Evolutionary conservation across 441 rosid genomes (phyloP).

Genomic region (Populus hybrid): DNA sequence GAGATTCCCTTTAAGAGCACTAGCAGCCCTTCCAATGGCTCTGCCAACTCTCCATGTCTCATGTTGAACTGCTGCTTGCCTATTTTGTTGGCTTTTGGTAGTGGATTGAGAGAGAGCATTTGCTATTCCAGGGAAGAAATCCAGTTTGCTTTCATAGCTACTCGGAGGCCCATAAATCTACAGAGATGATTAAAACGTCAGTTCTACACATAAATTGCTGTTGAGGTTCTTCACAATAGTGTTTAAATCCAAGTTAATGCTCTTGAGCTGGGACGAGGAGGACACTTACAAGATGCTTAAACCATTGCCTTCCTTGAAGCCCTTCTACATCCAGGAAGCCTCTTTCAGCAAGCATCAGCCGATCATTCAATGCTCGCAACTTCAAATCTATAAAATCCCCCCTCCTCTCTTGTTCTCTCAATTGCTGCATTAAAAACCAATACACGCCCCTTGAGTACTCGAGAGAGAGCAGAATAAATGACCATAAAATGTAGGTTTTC

Average conservation of each 20-base stretch:
- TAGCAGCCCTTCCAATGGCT: conserved; percentile 71
- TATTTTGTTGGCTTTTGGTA: conserved; percentile 19
- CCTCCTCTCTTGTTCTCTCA: conserved; percentile 30
- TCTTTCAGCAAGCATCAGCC: conserved; percentile 88
- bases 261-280: background rate
- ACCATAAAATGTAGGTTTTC: background rate
- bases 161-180: conserved; percentile 74
- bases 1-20: conserved; percentile 63
- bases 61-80: conserved; percentile 48
- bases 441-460: background rate
- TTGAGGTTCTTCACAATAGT: background rate
- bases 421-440: conserved; percentile 37
- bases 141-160: conserved; percentile 50
- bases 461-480: background rate
- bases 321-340: conserved; percentile 84
- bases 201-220: background rate
- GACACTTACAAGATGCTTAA: conserved; percentile 84
- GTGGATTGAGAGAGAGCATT: conserved; percentile 48
- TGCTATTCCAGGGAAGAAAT: conserved; percentile 73
- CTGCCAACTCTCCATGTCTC: conserved; percentile 87
- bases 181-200: background rate
- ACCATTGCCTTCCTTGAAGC: conserved; percentile 72
- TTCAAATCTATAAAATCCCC: conserved; percentile 29
- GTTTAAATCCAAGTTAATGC: background rate
- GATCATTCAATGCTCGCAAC: conserved; percentile 66